These are phyloP conservation scores for Magnusiomyces tetraspermus DNA, from an alignment of 1,139 yeast species.

Conservation along the genomic window DNA sequence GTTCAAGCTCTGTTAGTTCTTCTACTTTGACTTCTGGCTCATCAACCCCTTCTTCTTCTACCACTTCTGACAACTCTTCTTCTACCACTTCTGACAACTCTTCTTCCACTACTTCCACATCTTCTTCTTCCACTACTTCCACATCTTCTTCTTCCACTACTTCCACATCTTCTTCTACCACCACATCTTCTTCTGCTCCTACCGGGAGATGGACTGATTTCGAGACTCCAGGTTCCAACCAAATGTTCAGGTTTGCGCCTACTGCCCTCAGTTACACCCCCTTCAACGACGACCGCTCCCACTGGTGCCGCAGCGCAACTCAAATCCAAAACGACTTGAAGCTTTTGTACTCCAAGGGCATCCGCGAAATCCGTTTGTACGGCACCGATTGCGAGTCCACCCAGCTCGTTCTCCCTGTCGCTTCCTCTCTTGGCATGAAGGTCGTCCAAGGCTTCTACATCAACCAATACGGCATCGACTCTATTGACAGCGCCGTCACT, in stretches of 20 bases:
- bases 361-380: constrained; percentile 59
- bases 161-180: too few species aligned
- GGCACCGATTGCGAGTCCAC: constrained; percentile 79
- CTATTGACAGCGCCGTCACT: constrained; percentile 52
- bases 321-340: constrained; percentile 52
- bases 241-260: constrained; percentile 35
- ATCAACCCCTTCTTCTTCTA: not conserved
- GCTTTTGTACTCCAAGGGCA: too few species aligned
- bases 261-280: constrained; percentile 69
- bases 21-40: not conserved
- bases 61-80: not conserved
- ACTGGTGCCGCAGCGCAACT: constrained; percentile 52
- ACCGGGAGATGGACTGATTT: too few species aligned
- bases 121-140: not conserved
- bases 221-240: not conserved
- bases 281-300: constrained; percentile 55
- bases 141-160: not conserved
- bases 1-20: not conserved
- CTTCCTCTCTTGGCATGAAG: constrained; percentile 51
- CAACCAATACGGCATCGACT: constrained; percentile 47
- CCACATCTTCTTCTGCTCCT: too few species aligned
- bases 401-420: constrained; percentile 54
- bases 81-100: not conserved
- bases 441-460: constrained; percentile 90
- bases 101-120: not conserved